These are phyloP conservation scores for Boletus patriciae DNA, from an alignment of 768 basidiomycete genomes.

Conservation along the genomic window DNA sequence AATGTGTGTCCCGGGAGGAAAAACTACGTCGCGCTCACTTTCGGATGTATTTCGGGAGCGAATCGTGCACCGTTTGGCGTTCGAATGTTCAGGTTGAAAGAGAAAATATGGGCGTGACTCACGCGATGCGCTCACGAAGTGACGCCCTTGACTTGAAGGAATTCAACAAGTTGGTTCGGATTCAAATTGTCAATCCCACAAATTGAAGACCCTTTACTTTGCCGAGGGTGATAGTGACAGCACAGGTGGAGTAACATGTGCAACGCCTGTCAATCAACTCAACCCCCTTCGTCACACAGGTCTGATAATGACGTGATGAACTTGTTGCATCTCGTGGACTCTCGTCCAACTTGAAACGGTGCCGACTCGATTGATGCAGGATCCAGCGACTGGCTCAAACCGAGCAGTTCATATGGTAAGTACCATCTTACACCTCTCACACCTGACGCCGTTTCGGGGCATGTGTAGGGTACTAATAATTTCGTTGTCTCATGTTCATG, in stretches of 20 bases:
- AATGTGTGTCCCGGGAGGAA: neutral
- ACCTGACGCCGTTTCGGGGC: too few species aligned
- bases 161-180: neutral
- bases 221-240: conserved; percentile 13
- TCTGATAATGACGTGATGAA: too few species aligned
- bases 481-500: too few species aligned
- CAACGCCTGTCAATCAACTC: neutral
- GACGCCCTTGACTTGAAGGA: neutral
- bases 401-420: too few species aligned
- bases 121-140: neutral
- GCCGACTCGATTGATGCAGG: neutral
- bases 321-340: too few species aligned
- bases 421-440: too few species aligned
- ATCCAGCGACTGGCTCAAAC: neutral
- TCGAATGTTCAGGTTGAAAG: neutral
- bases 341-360: too few species aligned
- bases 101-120: neutral
- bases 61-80: neutral
- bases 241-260: conserved; percentile 9
- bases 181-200: conserved; percentile 14
- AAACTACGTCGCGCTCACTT: conserved; percentile 5
- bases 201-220: neutral
- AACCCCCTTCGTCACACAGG: neutral
- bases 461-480: too few species aligned
- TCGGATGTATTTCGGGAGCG: conserved; percentile 1